Evolutionary conservation across 495 filamentous ascomycete species (phyloP).

Genomic region (Talaromyces thailandensis): DNA sequence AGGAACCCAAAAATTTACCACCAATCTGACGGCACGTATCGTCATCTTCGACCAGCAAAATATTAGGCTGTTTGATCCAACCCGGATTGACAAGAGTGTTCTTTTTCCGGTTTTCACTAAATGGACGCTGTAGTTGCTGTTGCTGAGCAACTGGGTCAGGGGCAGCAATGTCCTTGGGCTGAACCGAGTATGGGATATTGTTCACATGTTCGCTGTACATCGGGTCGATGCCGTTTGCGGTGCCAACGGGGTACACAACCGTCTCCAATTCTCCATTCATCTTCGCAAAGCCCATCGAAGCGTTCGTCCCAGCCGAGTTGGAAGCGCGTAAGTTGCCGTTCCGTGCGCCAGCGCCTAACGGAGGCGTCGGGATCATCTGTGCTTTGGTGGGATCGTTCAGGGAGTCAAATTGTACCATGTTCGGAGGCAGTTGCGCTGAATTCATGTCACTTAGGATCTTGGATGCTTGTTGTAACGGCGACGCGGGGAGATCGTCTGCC

Average conservation of each 20-base stretch:
- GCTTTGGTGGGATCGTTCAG: slow-evolving; percentile 62
- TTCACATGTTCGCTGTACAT: slow-evolving; percentile 90
- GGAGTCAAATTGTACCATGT: slow-evolving; percentile 64
- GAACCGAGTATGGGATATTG: slow-evolving; percentile 80
- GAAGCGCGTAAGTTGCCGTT: slow-evolving; percentile 32
- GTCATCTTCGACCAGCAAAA: slow-evolving; percentile 93
- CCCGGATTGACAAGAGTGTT: slow-evolving; percentile 61
- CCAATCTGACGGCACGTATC: slow-evolving; percentile 89
- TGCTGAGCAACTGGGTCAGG: slow-evolving; percentile 21
- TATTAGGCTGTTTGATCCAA: slow-evolving; percentile 75
- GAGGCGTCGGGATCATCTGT: slow-evolving; percentile 33
- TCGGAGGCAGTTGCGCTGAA: slow-evolving; percentile 56
- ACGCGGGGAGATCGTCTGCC: slow-evolving; percentile 64
- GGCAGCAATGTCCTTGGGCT: slow-evolving; percentile 46
- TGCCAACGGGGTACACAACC: slow-evolving; percentile 83
- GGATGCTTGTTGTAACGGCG: slow-evolving; percentile 80
- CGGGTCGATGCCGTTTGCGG: slow-evolving; percentile 85
- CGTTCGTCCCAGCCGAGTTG: slow-evolving; percentile 40
- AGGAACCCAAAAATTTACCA: slow-evolving; percentile 83
- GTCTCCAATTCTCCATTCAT: slow-evolving; percentile 60
- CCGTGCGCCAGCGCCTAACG: slow-evolving; percentile 29
- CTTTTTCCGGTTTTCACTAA: slow-evolving; percentile 55
- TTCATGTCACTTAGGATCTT: slow-evolving; percentile 77
- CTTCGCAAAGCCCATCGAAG: slow-evolving; percentile 43
- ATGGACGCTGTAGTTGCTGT: slow-evolving; percentile 27